Evolutionary conservation across 306 rosid genomes (phyloP).

Genomic region (Vicia villosa): DNA sequence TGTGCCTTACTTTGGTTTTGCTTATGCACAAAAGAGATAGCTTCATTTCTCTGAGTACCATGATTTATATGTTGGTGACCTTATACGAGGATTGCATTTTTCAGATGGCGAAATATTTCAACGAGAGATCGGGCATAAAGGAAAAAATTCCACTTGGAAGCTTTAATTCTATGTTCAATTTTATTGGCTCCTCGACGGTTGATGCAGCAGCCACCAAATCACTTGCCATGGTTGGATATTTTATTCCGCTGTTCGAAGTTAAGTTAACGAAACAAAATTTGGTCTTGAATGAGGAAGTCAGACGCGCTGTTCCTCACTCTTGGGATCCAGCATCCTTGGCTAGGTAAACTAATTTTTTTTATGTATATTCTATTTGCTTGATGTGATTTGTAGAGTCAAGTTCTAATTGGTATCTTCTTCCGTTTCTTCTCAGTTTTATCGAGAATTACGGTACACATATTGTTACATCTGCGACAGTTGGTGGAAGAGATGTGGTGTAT

Average conservation of each 20-base stretch:
- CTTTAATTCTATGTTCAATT: constrained; percentile 92
- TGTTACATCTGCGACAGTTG: constrained; percentile 90
- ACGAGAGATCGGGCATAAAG: constrained; percentile 63
- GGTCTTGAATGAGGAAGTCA: constrained; percentile 71
- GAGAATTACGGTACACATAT: constrained; percentile 96
- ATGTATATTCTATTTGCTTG: constrained; percentile 22
- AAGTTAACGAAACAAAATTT: constrained; percentile 55
- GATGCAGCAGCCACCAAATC: constrained; percentile 89
- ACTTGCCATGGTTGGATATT: constrained; percentile 89
- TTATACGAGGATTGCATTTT: constrained; percentile 45
- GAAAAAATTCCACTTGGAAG: constrained; percentile 79
- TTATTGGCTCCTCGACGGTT: constrained; percentile 82
- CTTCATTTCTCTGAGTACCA: constrained; percentile 19
- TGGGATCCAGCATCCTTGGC: constrained; percentile 98
- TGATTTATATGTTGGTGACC: constrained; percentile 20
- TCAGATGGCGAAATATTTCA: constrained; percentile 87
- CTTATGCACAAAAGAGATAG: not conserved
- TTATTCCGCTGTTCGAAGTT: constrained; percentile 66
- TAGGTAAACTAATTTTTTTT: constrained; percentile 53
- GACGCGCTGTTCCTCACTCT: constrained; percentile 80
- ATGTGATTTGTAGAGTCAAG: constrained; percentile 17
- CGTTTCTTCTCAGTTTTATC: constrained; percentile 75
- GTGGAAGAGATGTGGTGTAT: constrained; percentile 93
- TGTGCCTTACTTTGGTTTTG: not conserved
- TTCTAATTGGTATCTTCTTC: constrained; percentile 33